Conservation (phyloP, 78 protist species). For the Cavenderia fasciculata region DNA sequence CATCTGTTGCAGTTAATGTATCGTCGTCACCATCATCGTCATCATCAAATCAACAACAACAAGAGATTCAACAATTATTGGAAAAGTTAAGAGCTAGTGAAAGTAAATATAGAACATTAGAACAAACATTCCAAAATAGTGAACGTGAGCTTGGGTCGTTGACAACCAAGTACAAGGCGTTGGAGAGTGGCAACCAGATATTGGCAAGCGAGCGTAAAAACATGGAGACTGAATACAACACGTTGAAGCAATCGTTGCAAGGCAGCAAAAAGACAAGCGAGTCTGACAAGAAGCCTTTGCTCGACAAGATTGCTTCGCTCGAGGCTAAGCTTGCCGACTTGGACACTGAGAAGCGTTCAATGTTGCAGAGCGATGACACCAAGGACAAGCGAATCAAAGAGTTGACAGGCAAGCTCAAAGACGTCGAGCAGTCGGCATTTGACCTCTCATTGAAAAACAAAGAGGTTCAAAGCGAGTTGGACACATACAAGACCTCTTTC, state of each 20-base stretch:
- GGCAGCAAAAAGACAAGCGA: constrained; percentile 25
- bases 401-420: neutral
- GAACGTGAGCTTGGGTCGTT: neutral
- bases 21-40: neutral
- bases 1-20: neutral
- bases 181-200: constrained; percentile 39
- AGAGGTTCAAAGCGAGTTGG: constrained; percentile 24
- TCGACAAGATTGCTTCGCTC: constrained; percentile 19
- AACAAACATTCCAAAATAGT: neutral
- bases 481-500: constrained; percentile 7
- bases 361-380: neutral
- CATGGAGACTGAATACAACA: constrained; percentile 2
- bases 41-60: neutral
- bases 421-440: constrained; percentile 12
- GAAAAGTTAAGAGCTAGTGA: neutral
- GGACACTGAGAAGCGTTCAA: constrained; percentile 1
- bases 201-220: constrained; percentile 11
- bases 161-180: constrained; percentile 1
- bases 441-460: constrained; percentile 14
- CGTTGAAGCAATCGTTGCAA: neutral
- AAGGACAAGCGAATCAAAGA: neutral
- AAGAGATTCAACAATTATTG: neutral
- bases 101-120: neutral
- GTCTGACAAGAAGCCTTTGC: constrained; percentile 34
- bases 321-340: constrained; percentile 4